Conservation (phyloP, 108 stramenopile species). For the Cyclotella baltica region DNA sequence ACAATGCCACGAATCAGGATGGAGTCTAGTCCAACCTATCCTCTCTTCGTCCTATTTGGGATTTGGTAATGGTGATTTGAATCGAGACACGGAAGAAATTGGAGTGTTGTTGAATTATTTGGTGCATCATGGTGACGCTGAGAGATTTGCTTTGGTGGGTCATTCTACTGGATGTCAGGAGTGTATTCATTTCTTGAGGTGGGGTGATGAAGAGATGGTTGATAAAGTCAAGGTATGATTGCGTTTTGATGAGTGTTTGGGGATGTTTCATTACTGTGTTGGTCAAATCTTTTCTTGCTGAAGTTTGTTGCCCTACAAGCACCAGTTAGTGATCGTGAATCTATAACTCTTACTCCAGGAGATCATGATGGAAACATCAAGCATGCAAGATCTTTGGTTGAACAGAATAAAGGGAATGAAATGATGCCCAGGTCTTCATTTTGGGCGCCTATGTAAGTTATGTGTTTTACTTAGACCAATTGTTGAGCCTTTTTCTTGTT, state of each 20-base stretch:
- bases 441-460: constrained; percentile 87
- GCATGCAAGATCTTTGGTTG: constrained; percentile 57
- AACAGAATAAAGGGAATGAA: constrained; percentile 66
- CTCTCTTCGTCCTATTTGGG: constrained; percentile 73
- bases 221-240: constrained; percentile 44
- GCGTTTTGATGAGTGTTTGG: constrained; percentile 2
- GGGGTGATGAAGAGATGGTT: constrained; percentile 55
- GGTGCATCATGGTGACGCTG: constrained; percentile 57
- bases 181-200: constrained; percentile 82
- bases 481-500: background rate
- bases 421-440: constrained; percentile 91
- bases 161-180: constrained; percentile 96
- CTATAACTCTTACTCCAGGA: constrained; percentile 39
- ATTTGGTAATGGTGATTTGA: constrained; percentile 82
- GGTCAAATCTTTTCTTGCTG: background rate
- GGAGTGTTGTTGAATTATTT: constrained; percentile 64
- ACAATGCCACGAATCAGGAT: constrained; percentile 55
- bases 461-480: background rate
- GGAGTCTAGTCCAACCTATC: constrained; percentile 86
- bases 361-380: constrained; percentile 52
- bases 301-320: constrained; percentile 89
- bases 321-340: constrained; percentile 93
- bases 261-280: too few species aligned
- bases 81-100: constrained; percentile 72
- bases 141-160: constrained; percentile 82